Base-by-base conservation (phyloP, 495 filamentous ascomycete genomes). In the Penicillium longicatenatum region DNA sequence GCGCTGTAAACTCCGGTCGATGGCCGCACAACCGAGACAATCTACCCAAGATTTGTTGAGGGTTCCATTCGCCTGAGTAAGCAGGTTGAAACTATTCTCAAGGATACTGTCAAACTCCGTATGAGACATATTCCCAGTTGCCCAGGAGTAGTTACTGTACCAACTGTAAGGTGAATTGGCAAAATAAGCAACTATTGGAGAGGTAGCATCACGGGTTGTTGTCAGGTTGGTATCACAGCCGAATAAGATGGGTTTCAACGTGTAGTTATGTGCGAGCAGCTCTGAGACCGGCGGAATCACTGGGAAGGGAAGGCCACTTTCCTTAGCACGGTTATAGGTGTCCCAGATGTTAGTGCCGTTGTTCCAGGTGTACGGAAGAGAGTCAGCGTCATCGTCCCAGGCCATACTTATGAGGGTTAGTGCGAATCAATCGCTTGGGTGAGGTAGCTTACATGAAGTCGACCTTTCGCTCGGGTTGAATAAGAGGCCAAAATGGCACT, bases 391-490 rank as follows among this genome's bases (percentile, higher is more conserved):
- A 17, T 44, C 41, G 11, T 44, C 41, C 41, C 41, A 44, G 17
- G 41, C 41, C 41, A 44, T 44, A 11, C 41, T 44, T 21, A 0
- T 44, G 4, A 44, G 9, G n/a, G 41, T 44, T 7, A 44, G 41
- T 44, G 6, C 21, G 10, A 20, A 21, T 8, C 3, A 20, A 6
- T 21, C n/a, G n/a, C n/a, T n/a, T n/a, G n/a, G n/a, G n/a, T n/a
- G n/a, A n/a, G n/a, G n/a, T 20, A 5, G 20, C 41, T 44, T 44
- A 44, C 41, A 44, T 44, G 41, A 44, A 44, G 41, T 44, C 41
- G 6, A 44, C 41, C 17, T 44, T 21, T 9, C 41, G 41, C 41
- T 44, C 41, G 6, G 41, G 41, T 21, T 44, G 41, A 11, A 44
- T 44, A 19, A 44, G 17, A 44, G 41, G 41, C 41, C 41, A 44